Evolutionary conservation across 2,329 filamentous ascomycete genomes (phyloP), one percentile per base, ranked within the genome.

Genomic region (Aspergillus sp.): DNA sequence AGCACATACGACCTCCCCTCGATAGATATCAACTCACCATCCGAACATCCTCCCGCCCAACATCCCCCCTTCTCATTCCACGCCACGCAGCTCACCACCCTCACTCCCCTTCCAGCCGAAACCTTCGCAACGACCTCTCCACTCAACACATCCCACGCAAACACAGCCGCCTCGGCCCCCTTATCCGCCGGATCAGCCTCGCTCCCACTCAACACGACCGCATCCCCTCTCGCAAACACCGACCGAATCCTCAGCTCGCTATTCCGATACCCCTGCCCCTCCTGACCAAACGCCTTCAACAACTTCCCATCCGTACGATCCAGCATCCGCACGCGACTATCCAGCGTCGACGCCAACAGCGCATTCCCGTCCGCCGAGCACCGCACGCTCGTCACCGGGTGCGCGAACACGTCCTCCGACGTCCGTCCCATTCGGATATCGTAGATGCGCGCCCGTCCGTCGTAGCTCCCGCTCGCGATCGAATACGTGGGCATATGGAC

Each of bases 101-200:
- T 78, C n/a, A 78, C 74, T 6, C 71, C 69, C 22, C 70, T 64
- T 4, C 75, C 77, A 58, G 71, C 73, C 49, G 72, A 66, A 14
- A 96, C 76, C 64, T 80, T 85, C 32, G 89, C 85, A 59, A 86
- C 80, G 54, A 90, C 72, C 56, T 87, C 84, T 1, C 91, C 93
- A 6, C 84, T 89, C 56, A 96, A 73, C 20, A 96, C 78, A 77
- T 97, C 92, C 94, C 94, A 98, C 1, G 87, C 91, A 65, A 78
- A 77, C 4, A 76, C 69, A 54, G 66, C 65, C 4, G 75, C 75
- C 47, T 75, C 66, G 2, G 54, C 58, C 7, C 42, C 47, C 10
- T 46, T 55, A 22, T 61, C 63, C 1, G 60, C 63, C 52, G 69
- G 65, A 22, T 61, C 62, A 12, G 84, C 81, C 75, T 97, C 93